Base-by-base conservation (phyloP, 441 rosid species). In the Biscutella laevigata region DNA sequence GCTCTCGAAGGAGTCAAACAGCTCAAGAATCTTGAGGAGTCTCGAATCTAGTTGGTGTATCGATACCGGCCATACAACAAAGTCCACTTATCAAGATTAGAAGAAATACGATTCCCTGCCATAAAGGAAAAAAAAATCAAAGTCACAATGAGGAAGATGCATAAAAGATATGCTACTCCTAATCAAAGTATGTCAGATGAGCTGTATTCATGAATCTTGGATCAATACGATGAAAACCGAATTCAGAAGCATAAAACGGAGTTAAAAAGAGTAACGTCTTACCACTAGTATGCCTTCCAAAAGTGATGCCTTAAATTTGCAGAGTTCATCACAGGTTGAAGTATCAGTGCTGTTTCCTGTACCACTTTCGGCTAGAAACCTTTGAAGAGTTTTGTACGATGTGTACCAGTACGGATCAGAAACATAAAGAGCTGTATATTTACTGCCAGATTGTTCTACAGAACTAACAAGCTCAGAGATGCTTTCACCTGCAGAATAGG, bases 31-130 rank as follows among this genome's bases (percentile, higher is more conserved):
- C 98, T 59, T 87, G 94, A 9, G 95, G 91, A 6, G 81, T 71
- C 83, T 91, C 94, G 59, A 91, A 91, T 76, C 94, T 76, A 12
- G 91, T 67, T 6, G 96, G 96, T 2, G 96, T 83, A 61, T 88
- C 96, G 40, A 91, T 91, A 71, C 94, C 95, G 80, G 79, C 79
- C 98, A 91, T 91, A 68, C 95, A 88, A 73, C 96, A 79, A 48
- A 91, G 94, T 49, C 96, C 96, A 24, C 91, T 80, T 68, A 91
- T 74, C 63, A 91, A 78, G 62, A 91, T 91, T 47, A 88, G 52
- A 49, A 91, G 96, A 67, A 91, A 73, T 44, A 85, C 90, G 66
- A 85, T 68, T 44, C 85, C 96, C 98, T 91, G 88, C 32, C 32
- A 33, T n/a, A 40, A 40, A 48, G 9, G 17, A 17, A 47, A 16